These are phyloP conservation scores for Solanum microdontum DNA, from an alignment of 257 asterid species.

Conservation along the genomic window DNA sequence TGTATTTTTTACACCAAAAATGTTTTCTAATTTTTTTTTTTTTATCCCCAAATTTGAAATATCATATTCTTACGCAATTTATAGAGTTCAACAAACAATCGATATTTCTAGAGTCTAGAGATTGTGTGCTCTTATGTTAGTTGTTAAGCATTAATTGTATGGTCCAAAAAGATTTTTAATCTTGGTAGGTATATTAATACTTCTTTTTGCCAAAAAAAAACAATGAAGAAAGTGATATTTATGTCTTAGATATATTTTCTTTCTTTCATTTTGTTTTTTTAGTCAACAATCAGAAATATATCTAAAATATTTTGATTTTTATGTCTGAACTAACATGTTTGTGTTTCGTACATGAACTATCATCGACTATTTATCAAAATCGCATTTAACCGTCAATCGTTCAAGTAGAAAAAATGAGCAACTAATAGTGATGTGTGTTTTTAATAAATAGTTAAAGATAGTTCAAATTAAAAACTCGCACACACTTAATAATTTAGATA, in stretches of 20 bases:
- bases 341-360: too few species aligned
- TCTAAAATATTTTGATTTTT: too few species aligned
- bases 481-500: too few species aligned
- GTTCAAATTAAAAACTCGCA: too few species aligned
- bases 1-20: background rate
- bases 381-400: too few species aligned
- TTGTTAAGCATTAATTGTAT: background rate
- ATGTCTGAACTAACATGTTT: too few species aligned
- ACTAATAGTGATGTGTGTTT: too few species aligned
- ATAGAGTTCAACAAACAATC: background rate
- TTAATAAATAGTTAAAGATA: too few species aligned
- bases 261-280: background rate
- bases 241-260: background rate
- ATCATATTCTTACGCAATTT: background rate
- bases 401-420: fast-evolving
- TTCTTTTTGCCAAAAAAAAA: background rate
- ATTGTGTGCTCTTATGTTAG: background rate
- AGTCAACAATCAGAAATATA: fast-evolving
- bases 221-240: background rate
- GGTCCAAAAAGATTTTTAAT: background rate
- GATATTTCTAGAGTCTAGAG: background rate
- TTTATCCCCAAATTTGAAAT: background rate
- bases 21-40: background rate
- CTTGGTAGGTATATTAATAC: background rate
- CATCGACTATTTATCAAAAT: too few species aligned